Base-by-base conservation (phyloP, 306 rosid species). In the Cucurbita moschata region DNA sequence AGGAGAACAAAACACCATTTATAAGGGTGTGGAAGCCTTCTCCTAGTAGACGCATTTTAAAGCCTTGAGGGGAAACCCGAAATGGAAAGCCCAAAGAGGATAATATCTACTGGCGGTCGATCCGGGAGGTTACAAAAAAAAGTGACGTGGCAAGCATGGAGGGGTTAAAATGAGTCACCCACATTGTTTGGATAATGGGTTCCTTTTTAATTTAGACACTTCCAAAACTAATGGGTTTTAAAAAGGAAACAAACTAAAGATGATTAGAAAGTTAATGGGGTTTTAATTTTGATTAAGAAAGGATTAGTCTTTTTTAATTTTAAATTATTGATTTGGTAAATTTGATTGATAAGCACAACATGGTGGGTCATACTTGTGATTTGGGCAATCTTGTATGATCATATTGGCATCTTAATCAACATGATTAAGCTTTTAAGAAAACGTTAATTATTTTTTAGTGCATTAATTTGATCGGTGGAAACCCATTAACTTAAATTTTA, bases 301-400 rank as follows among this genome's bases (percentile, higher is more conserved):
- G 35, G 30, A 52, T 8, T 71, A 35, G 38, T 38, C 19, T 30
- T 6, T 38, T 8, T 51, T 52, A 53, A 38, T 38, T 72, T n/a
- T 64, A 5, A 72, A 54, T 37, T 40, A 72, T 55, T 55, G 62
- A 72, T 72, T 72, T 65, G 66, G 26, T 72, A 18, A 69, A 72
- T 55, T 56, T 72, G 40, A 10, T 72, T 54, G 64, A 55, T 56
- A 54, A 42, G 40, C 76, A 55, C 66, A 72, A 72, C 66, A 37
- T 55, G 39, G 66, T 72, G 65, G 76, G 65, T 39, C 76, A 72
- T 38, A 44, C 65, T 10, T 72, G 76, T 72, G 76, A 72, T 72
- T 72, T 55, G 76, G 76, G 66, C 55, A 55, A 72, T 72, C 76
- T 72, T 72, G 12, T n/a, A 40, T 72, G 76, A 72, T 72, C 55